Base-by-base conservation (phyloP, 768 basidiomycete species). In the Pisolithus albus region DNA sequence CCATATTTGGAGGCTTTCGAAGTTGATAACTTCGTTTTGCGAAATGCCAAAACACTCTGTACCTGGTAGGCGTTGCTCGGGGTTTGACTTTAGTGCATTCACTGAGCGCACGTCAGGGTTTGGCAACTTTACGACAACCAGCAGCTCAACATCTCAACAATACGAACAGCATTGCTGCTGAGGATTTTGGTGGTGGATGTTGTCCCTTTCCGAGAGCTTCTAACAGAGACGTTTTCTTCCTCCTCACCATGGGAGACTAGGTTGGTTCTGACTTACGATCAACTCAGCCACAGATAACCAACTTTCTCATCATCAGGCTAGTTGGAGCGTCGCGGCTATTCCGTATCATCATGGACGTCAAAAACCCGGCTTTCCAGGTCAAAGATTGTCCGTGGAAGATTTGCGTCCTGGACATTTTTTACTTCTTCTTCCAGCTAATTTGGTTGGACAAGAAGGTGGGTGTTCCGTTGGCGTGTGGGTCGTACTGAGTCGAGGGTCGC, bases 101-200 rank as follows among this genome's bases (percentile, higher is more conserved):
- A 40, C 48, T 40, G 34, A 50, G 24, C 41, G 4, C 30, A 38
- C 11, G 7, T 45, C 52, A 90, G 88, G 60, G 73, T 76, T 21
- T 89, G 87, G 86, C 73, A 75, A 43, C 75, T 83, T 52, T 88
- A 88, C 62, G 77, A 73, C 45, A 73, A 83, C n/a, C 81, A 84
- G 55, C 62, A 65, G 4, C 72, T 74, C 13, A 78, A 79, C n/a
- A 64, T 87, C 9, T 75, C 76, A 8, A 63, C 69, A 36, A 69
- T 82, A 21, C 75, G 86, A 40, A 75, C 78, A 5, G 67, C 73
- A 8, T 71, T 88, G 39, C 64, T 90, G 3, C 60, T 86, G 30
- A 77, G 84, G 37, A 69, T 75, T 11, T 67, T 88, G 19, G 75
- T 80, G 1, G 81, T 88, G 7, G 85, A 87, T 58, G 53, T 79